phyloP scores from a whole-genome alignment of 768 basidiomycete genomes.

The Rhodotorula kratochvilovae region DNA sequence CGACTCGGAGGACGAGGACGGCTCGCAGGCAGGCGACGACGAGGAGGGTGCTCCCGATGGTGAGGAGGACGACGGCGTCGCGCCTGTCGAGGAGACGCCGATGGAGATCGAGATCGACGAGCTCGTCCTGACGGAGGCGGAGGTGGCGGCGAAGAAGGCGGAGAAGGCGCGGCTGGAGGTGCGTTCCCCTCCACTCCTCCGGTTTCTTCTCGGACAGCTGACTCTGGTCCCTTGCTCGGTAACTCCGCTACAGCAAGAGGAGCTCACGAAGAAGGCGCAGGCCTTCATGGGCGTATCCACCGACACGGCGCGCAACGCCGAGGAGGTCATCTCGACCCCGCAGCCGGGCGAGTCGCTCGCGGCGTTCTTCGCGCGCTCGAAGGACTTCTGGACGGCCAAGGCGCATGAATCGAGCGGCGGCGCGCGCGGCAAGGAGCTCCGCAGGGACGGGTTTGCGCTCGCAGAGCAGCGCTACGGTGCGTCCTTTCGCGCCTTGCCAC shows the following conservation, averaged over 20 bases:
- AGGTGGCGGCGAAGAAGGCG: constrained; percentile 32
- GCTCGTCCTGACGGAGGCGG: constrained; percentile 40
- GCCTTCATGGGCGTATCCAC: constrained; percentile 62
- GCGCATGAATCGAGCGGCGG: constrained; percentile 55
- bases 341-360: constrained; percentile 78
- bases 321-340: constrained; percentile 72
- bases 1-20: constrained; percentile 53
- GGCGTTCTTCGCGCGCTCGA: constrained; percentile 73
- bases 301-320: constrained; percentile 53
- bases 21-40: constrained; percentile 24
- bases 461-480: constrained; percentile 69
- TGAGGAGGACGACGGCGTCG: constrained; percentile 41
- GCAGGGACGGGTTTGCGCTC: constrained; percentile 70
- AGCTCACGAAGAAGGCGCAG: constrained; percentile 52
- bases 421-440: constrained; percentile 70
- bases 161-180: constrained; percentile 23
- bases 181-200: background rate
- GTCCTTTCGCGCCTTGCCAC: constrained; percentile 32
- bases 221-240: background rate
- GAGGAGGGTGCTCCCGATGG: constrained; percentile 44
- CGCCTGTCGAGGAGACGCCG: constrained; percentile 40
- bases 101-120: constrained; percentile 43
- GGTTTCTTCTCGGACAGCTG: background rate
- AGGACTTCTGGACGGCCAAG: constrained; percentile 75
- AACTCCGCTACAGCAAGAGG: constrained; percentile 41